Evolutionary conservation across 768 basidiomycete genomes (phyloP).

Genomic region (Suillus paluster): DNA sequence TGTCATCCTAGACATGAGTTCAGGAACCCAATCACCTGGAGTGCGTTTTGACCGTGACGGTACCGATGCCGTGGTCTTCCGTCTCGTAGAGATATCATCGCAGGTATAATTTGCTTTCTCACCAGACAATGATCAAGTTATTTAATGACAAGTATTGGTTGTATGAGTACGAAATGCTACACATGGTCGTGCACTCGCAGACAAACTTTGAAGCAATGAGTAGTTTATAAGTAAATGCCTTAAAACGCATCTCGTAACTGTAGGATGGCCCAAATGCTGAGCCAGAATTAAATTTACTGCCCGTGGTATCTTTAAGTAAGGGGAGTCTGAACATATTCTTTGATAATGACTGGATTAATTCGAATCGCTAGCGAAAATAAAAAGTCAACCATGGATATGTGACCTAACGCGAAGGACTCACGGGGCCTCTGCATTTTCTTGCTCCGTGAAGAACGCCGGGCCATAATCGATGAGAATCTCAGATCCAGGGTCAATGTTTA

Average conservation of each 20-base stretch:
- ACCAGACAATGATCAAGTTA: too few relatives aligned
- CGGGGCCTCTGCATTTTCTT: too few relatives aligned
- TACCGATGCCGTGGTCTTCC: not conserved
- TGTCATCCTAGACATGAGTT: too few relatives aligned
- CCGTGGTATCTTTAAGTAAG: not conserved
- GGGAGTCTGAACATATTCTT: not conserved
- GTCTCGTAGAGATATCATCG: not conserved
- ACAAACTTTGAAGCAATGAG: too few relatives aligned
- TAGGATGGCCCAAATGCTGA: not conserved
- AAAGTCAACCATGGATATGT: not conserved
- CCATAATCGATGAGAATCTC: constrained; percentile 69
- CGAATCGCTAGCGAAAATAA: not conserved
- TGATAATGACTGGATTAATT: not conserved
- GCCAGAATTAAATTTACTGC: not conserved
- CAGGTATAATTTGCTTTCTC: too few relatives aligned
- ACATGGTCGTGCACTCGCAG: not conserved
- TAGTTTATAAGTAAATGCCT: not conserved
- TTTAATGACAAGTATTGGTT: not conserved
- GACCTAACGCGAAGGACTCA: not conserved
- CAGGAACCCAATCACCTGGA: too few relatives aligned
- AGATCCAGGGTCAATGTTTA: constrained; percentile 43
- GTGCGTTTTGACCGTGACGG: not conserved
- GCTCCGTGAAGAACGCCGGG: constrained; percentile 43
- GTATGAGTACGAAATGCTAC: not conserved
- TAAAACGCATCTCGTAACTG: not conserved